A percentile compares a stretch with the other conserved stretches of the same genome.
These are phyloP conservation scores for Chaetomiaceae sp. DNA, from an alignment of 2,329 filamentous ascomycete species.

Conservation along the genomic window DNA sequence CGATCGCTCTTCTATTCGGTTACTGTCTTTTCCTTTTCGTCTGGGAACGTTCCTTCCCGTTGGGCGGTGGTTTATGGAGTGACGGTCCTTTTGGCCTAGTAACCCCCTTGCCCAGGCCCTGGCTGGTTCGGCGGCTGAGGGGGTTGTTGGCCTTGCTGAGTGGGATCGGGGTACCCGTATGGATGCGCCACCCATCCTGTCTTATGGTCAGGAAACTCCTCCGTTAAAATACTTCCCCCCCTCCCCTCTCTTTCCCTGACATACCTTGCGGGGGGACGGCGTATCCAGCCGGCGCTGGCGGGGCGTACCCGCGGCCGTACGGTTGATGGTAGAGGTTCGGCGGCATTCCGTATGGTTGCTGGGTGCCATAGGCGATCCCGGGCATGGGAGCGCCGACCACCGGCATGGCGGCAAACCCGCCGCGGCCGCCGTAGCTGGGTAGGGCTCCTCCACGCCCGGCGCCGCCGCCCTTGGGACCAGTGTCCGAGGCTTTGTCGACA, in stretches of 20 bases:
- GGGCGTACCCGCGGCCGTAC: conserved; percentile 42
- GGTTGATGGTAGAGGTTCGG: conserved; percentile 37
- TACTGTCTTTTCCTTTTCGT: background rate
- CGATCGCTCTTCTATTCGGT: too few relatives aligned
- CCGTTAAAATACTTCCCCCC: background rate
- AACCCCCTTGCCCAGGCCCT: conserved; percentile 38
- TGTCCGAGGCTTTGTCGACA: conserved; percentile 91
- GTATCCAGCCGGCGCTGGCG: conserved; percentile 35
- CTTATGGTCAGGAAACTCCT: conserved; percentile 5
- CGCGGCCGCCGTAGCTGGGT: conserved; percentile 29
- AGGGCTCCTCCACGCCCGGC: conserved; percentile 33
- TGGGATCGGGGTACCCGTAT: conserved; percentile 46
- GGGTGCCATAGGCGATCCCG: conserved; percentile 35
- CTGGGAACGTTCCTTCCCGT: background rate
- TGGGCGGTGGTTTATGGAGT: too few relatives aligned
- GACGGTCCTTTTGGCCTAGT: conserved; percentile 31
- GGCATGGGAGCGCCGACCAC: conserved; percentile 33
- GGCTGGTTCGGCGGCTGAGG: conserved; percentile 38
- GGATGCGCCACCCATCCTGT: conserved; percentile 31
- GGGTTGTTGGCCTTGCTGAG: conserved; percentile 36
- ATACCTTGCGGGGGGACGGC: conserved; percentile 39
- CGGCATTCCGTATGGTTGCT: conserved; percentile 36
- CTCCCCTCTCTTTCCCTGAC: conserved; percentile 4
- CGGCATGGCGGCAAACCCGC: conserved; percentile 26
- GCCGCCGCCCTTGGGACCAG: conserved; percentile 54